phyloP scores from a whole-genome alignment of 768 basidiomycete genomes.

The Tricholoma saponaceum region DNA sequence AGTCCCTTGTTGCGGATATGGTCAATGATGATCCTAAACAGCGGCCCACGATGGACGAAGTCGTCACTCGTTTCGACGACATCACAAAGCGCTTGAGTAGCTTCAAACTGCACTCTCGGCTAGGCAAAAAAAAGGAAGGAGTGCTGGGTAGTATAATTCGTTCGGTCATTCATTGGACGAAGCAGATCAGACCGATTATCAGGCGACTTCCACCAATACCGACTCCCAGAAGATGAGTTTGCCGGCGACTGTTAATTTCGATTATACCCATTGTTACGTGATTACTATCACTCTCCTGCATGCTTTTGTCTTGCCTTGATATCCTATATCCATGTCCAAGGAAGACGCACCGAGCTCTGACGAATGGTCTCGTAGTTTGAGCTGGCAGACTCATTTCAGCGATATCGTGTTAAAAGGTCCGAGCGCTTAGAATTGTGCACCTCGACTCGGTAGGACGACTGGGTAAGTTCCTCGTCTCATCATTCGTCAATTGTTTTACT shows the following conservation, averaged over 20 bases:
- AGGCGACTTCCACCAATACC: neutral
- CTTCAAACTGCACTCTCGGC: slow-evolving; percentile 1
- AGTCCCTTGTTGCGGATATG: slow-evolving; percentile 24
- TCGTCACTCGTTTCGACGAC: slow-evolving; percentile 25
- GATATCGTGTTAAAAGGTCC: too few species aligned
- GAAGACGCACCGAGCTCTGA: too few species aligned
- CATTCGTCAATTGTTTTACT: too few species aligned
- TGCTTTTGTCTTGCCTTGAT: too few species aligned
- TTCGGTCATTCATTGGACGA: slow-evolving; percentile 1
- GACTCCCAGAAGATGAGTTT: neutral
- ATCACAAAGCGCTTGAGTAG: slow-evolving; percentile 4
- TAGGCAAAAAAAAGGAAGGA: neutral
- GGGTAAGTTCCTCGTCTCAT: too few species aligned
- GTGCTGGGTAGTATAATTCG: neutral
- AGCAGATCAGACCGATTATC: neutral
- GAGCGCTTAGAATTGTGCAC: too few species aligned
- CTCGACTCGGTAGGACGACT: too few species aligned
- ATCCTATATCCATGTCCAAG: too few species aligned
- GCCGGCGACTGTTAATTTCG: too few species aligned
- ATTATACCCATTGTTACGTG: neutral
- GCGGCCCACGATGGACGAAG: slow-evolving; percentile 35
- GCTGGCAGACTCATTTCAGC: too few species aligned
- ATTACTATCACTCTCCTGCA: too few species aligned
- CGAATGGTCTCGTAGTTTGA: too few species aligned
- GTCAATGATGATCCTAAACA: slow-evolving; percentile 24